A percentile compares a stretch with the other conserved stretches of the same genome.
phyloP scores from a whole-genome alignment of 495 filamentous ascomycete species.

The Apiosordaria backusii region DNA sequence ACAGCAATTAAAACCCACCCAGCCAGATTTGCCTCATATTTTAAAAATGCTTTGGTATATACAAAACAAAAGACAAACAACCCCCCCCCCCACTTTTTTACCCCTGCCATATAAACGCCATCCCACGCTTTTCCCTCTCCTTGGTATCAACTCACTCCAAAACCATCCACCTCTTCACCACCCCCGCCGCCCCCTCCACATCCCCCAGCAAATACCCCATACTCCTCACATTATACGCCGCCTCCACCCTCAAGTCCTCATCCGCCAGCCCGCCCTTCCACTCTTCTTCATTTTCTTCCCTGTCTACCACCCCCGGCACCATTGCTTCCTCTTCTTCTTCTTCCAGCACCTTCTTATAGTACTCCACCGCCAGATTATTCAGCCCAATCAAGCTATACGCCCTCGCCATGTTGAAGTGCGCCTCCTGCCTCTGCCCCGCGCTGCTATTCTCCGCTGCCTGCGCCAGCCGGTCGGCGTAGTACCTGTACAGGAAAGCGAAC shows the following conservation, averaged over 20 bases:
- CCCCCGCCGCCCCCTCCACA: constrained; percentile 29
- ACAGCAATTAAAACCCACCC: background rate
- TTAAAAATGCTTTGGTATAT: background rate
- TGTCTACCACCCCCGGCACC: background rate
- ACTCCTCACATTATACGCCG: constrained; percentile 70
- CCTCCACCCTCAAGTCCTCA: constrained; percentile 68
- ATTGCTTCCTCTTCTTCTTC: too few relatives aligned
- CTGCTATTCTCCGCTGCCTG: constrained; percentile 16
- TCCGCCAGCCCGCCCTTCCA: constrained; percentile 14
- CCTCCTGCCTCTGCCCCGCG: constrained; percentile 63
- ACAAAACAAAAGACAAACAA: background rate
- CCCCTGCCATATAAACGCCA: background rate
- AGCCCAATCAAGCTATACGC: constrained; percentile 79
- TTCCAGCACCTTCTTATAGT: constrained; percentile 54
- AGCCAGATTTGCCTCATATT: too few relatives aligned
- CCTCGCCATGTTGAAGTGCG: constrained; percentile 83
- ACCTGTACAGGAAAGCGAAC: constrained; percentile 72
- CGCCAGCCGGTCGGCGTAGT: constrained; percentile 55
- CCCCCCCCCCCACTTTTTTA: background rate
- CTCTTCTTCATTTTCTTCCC: constrained; percentile 8
- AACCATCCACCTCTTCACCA: constrained; percentile 29
- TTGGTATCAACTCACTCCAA: constrained; percentile 21
- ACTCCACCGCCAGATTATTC: constrained; percentile 69
- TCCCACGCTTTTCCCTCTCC: background rate
- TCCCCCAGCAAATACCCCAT: constrained; percentile 35